Evolutionary conservation across 2,329 filamentous ascomycete species (phyloP), one percentile per base, ranked within the genome.

Genomic region (Cladophialophora chaetospira): DNA sequence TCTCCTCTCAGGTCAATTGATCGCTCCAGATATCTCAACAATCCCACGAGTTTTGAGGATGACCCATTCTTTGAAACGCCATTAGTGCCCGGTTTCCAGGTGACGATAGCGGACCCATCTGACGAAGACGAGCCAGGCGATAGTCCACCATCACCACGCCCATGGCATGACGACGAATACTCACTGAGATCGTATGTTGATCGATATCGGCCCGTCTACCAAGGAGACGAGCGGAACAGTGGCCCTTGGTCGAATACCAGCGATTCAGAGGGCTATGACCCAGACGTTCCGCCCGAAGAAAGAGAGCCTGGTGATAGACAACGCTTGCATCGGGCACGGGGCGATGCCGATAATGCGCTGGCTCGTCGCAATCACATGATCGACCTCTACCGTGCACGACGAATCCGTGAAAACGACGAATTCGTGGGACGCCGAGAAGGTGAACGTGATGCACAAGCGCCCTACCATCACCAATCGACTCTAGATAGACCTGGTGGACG

Each of bases 1-100:
- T 66, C 72, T 43, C 72, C 73, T 2, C 65, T 72, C 8, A 70
- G 68, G 50, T 68, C 69, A 1, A 60, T 72, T 5, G 69, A 72
- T 50, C 63, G 63, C 25, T 49, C 59, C 17, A 55, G 57, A 25
- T 56, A 63, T 33, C 56, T 56, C 10, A 46, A 64, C 68, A 43
- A 68, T 64, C 21, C 58, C 23, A 45, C 55, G 21, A 19, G 29
- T 17, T 17, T 26, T 15, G 57, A 55, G 17, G 54, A 53, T 21
- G 55, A 46, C 23, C 29, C 58, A 36, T 48, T 42, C 25, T 33
- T 57, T 9, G 54, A 58, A 15, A 31, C 43, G 11, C 21, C 55
- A 43, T 48, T 59, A 25, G 53, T 62, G 4, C 42, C 60, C 10
- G 63, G 62, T 11, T 63, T 66, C 40, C 43, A 47, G 25, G 58